Conservation (phyloP, 1,284 basidiomycete species). For the Trametes sp. region DNA sequence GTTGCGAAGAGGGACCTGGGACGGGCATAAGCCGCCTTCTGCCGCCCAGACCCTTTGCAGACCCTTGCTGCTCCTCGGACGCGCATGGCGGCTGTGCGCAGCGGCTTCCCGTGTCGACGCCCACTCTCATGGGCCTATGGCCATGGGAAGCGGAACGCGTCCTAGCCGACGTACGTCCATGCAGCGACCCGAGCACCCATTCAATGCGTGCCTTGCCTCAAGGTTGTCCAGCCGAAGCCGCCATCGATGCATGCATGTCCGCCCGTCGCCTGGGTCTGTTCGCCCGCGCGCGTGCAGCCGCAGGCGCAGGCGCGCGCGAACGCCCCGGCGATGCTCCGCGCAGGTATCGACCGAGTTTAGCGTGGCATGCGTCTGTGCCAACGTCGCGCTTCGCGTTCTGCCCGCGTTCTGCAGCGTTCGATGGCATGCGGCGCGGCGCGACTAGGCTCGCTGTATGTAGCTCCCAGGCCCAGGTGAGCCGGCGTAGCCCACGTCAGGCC, state of each 20-base stretch:
- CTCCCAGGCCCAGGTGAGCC: neutral
- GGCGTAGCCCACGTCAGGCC: neutral
- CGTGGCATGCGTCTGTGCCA: conserved; percentile 1
- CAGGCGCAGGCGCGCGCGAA: no score
- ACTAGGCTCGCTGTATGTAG: neutral
- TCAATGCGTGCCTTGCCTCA: conserved; percentile 7
- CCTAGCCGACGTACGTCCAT: conserved; percentile 12
- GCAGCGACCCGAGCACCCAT: conserved; percentile 5
- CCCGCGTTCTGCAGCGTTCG: conserved; percentile 10
- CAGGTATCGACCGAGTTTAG: conserved; percentile 1
- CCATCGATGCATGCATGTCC: neutral
- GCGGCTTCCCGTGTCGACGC: neutral
- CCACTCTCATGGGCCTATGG: conserved; percentile 12
- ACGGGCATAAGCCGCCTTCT: conserved; percentile 16
- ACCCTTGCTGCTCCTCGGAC: conserved; percentile 3
- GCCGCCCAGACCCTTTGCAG: conserved; percentile 1
- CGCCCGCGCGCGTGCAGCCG: neutral
- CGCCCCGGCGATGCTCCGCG: neutral
- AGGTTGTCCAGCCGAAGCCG: neutral
- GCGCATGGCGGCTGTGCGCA: conserved; percentile 15
- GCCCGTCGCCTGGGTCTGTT: no score
- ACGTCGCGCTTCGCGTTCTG: conserved; percentile 5
- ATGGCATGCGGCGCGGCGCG: neutral
- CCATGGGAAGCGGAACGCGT: conserved; percentile 6
- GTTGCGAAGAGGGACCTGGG: conserved; percentile 2